Evolutionary conservation across 2,329 filamentous ascomycete genomes (phyloP), one percentile per base, ranked within the genome.

Genomic region (Monilinia laxa): DNA sequence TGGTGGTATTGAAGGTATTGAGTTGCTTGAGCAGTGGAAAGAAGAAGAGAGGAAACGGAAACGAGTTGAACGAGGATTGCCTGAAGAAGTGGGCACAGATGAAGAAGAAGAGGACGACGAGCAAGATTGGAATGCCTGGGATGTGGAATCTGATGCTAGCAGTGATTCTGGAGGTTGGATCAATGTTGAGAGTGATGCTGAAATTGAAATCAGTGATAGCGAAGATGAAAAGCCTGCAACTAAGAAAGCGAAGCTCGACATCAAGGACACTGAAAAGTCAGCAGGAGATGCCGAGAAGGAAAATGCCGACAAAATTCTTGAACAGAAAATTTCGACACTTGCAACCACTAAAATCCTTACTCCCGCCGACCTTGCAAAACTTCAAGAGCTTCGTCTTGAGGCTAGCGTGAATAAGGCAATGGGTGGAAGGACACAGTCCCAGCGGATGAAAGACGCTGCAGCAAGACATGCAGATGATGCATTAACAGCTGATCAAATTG

Each of bases 291-390:
- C 80, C 11, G 79, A 83, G 68, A 79, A 82, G 56, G 79, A 81
- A 52, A 77, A 77, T 16, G 76, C 76, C n/a, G 78, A 81, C 9
- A 76, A 73, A 57, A 69, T 49, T 31, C 63, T 70, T 55, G 75
- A 74, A 58, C 68, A 81, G 66, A 80, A 82, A 69, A 84, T 87
- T 71, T 87, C 89, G 16, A 92, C 88, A 73, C 86, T 97, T 54
- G 93, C 93, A n/a, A 97, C 92, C 0, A 96, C 92, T 2, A 90
- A 91, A 59, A 96, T 99, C 71, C 88, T 99, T 69, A 99, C 95
- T 0, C 95, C 95, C 0, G 95, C 95, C 16, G 95, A 99, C 78
- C 85, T 98, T n/a, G 89, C 91, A 72, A 98, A 98, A 78, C 88
- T 99, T 25, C 88, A 92, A 69, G 94, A 97, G 79, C 87, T 99